Percentiles rank a stretch among this genome's conserved stretches.
phyloP scores from a whole-genome alignment of 148 eudicot genomes.

The Fagopyrum tataricum region DNA sequence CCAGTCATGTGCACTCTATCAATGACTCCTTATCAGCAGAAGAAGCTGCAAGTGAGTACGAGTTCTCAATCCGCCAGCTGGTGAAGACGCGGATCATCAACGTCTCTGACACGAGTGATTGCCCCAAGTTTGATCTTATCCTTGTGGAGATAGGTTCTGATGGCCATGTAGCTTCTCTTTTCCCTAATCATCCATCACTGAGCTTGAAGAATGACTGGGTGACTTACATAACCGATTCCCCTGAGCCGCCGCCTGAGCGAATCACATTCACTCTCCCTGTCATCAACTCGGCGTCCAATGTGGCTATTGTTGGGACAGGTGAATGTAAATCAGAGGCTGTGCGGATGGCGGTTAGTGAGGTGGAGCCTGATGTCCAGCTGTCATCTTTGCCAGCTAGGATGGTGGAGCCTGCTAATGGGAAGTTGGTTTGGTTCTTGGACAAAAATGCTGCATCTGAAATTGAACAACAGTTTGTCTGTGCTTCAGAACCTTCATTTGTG shows the following conservation, averaged over 20 bases:
- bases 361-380: slow-evolving; percentile 26
- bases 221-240: slow-evolving; percentile 72
- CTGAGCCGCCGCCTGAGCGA: slow-evolving; percentile 78
- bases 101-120: slow-evolving; percentile 66
- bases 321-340: slow-evolving; percentile 51
- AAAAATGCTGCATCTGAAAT: slow-evolving; percentile 50
- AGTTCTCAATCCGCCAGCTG: slow-evolving; percentile 75
- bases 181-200: slow-evolving; percentile 59
- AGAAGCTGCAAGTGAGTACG: slow-evolving; percentile 78
- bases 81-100: slow-evolving; percentile 64
- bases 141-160: slow-evolving; percentile 82
- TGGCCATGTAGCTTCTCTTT: slow-evolving; percentile 83
- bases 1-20: slow-evolving; percentile 81
- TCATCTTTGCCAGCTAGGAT: slow-evolving; percentile 54
- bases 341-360: slow-evolving; percentile 31
- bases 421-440: slow-evolving; percentile 64
- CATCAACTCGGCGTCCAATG: slow-evolving; percentile 77
- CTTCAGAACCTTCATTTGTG: slow-evolving; percentile 18
- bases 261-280: slow-evolving; percentile 88
- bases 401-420: slow-evolving; percentile 58
- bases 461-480: slow-evolving; percentile 26
- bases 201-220: slow-evolving; percentile 63
- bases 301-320: slow-evolving; percentile 63
- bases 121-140: slow-evolving; percentile 85
- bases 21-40: slow-evolving; percentile 61